Evolutionary conservation across 257 asterid species (phyloP).

Genomic region (Solanum piurae): DNA sequence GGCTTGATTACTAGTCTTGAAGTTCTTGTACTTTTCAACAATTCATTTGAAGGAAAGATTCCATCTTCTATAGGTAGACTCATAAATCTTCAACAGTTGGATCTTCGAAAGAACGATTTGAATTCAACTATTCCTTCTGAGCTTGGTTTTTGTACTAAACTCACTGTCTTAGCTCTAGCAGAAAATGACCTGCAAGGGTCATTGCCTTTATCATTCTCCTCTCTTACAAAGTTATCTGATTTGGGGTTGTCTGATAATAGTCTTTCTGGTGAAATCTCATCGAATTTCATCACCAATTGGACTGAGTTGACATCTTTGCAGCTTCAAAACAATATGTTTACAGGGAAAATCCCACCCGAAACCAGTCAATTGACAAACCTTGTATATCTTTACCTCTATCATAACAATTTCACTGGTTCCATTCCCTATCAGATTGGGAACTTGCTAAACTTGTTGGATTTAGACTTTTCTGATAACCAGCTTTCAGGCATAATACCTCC

Average conservation of each 20-base stretch:
- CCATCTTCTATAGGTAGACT: conserved; percentile 27
- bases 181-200: conserved; percentile 36
- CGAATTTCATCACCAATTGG: conserved; percentile 41
- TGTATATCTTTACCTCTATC: conserved; percentile 18
- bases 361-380: conserved; percentile 42
- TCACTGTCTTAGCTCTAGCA: conserved; percentile 20
- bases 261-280: conserved; percentile 47
- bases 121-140: conserved; percentile 31
- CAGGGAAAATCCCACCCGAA: conserved; percentile 49
- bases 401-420: conserved; percentile 44
- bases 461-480: conserved; percentile 44
- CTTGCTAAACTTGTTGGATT: conserved; percentile 8
- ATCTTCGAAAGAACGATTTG: conserved; percentile 6
- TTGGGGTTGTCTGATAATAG: conserved; percentile 57
- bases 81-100: conserved; percentile 12
- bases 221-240: conserved; percentile 27
- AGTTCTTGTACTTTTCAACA: conserved; percentile 31
- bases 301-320: conserved; percentile 48
- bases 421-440: conserved; percentile 53
- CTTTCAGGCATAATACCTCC: conserved; percentile 59
- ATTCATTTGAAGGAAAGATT: conserved; percentile 39
- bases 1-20: conserved; percentile 23
- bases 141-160: conserved; percentile 24
- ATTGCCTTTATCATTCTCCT: conserved; percentile 61
- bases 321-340: conserved; percentile 43